These are phyloP conservation scores for Allium fistulosum DNA, from an alignment of 106 monocot species.

Conservation along the genomic window DNA sequence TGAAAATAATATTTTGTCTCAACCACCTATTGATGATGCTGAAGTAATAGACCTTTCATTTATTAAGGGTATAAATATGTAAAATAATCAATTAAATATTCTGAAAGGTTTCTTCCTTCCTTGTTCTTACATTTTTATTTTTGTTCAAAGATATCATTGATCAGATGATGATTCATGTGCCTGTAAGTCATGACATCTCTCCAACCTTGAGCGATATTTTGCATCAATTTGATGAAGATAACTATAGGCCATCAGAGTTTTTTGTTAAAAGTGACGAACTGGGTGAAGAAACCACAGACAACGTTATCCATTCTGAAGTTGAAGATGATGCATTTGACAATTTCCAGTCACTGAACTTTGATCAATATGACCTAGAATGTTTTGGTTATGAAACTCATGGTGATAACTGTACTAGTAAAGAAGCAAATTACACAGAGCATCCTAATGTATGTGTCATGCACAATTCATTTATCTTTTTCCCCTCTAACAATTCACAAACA, in stretches of 20 bases:
- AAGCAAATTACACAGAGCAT: slow-evolving; percentile 28
- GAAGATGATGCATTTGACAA: slow-evolving; percentile 28
- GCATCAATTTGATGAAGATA: slow-evolving; percentile 63
- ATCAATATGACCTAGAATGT: slow-evolving; percentile 43
- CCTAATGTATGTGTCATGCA: slow-evolving; percentile 38
- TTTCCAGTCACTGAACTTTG: slow-evolving; percentile 31
- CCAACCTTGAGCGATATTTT: slow-evolving; percentile 75
- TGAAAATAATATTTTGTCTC: slow-evolving; percentile 41
- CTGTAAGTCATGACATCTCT: slow-evolving; percentile 53
- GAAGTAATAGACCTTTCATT: slow-evolving; percentile 53
- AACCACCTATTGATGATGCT: slow-evolving; percentile 16
- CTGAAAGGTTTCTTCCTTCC: neutral
- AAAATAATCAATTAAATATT: neutral
- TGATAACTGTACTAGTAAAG: slow-evolving; percentile 27
- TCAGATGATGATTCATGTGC: slow-evolving; percentile 58
- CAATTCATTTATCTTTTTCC: too few species aligned
- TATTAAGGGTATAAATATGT: neutral
- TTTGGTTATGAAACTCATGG: slow-evolving; percentile 9
- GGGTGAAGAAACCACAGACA: slow-evolving; percentile 19
- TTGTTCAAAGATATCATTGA: slow-evolving; percentile 53
- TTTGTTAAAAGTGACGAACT: slow-evolving; percentile 9
- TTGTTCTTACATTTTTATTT: neutral
- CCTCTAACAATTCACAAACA: too few species aligned
- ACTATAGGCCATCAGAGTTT: slow-evolving; percentile 29
- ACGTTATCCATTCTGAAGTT: slow-evolving; percentile 16